Evolutionary conservation across 2,329 filamentous ascomycete genomes (phyloP).

Genomic region (Aphanocladium album): DNA sequence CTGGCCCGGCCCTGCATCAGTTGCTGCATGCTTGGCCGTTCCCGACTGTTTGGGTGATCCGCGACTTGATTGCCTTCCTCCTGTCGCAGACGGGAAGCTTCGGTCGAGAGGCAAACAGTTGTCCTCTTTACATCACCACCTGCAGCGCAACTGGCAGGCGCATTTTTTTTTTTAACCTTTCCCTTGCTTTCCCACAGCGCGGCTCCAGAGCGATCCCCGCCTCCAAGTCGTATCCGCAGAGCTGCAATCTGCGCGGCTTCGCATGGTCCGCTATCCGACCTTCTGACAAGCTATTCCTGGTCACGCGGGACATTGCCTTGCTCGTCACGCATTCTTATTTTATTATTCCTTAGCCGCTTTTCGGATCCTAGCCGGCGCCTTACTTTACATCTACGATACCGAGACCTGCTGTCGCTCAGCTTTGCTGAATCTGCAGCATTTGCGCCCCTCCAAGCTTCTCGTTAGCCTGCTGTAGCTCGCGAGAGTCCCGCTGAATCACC

Average conservation of each 20-base stretch:
- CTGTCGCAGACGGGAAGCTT: not conserved
- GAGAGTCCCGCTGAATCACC: not conserved
- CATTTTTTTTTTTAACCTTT: too few species aligned
- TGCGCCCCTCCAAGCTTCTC: not conserved
- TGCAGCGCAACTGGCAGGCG: not conserved
- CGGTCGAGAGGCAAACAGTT: not conserved
- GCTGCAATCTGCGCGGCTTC: not conserved
- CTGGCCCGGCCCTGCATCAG: slow-evolving; percentile 1
- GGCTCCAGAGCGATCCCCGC: not conserved
- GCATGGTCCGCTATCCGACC: not conserved
- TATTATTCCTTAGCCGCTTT: not conserved
- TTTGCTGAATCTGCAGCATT: not conserved
- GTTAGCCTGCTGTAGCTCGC: not conserved
- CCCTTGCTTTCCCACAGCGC: not conserved
- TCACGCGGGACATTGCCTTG: not conserved
- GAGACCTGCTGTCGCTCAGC: not conserved
- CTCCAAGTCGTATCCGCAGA: not conserved
- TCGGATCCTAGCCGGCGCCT: not conserved
- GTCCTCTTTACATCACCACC: not conserved
- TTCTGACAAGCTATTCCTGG: not conserved
- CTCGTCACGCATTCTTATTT: not conserved
- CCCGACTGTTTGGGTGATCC: not conserved
- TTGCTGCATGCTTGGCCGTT: slow-evolving; percentile 1
- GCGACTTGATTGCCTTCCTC: not conserved
- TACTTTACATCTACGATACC: not conserved